These are phyloP conservation scores for Fusarium mangiferae DNA, from an alignment of 2,329 filamentous ascomycete genomes.

Conservation along the genomic window DNA sequence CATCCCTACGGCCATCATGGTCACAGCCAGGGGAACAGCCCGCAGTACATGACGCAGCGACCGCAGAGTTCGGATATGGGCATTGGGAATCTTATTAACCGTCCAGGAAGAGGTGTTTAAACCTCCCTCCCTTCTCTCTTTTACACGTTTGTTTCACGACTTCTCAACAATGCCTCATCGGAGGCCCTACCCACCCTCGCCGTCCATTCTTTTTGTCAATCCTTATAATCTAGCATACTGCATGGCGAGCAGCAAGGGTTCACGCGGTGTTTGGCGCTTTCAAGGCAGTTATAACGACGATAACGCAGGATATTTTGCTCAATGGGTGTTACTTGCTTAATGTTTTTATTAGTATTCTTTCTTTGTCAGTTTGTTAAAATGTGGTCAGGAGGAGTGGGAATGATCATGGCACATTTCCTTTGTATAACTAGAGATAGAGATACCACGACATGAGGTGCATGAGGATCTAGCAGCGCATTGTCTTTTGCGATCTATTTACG, in stretches of 20 bases:
- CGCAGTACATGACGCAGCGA: constrained; percentile 58
- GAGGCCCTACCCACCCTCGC: constrained; percentile 12
- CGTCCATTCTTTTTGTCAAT: constrained; percentile 38
- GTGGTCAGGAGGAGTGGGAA: constrained; percentile 22
- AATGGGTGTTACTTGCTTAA: constrained; percentile 26
- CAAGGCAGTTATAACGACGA: constrained; percentile 37
- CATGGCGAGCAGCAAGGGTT: constrained; percentile 37
- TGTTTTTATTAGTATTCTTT: constrained; percentile 20
- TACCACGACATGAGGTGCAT: constrained; percentile 37
- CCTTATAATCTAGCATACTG: constrained; percentile 24
- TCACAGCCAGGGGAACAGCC: constrained; percentile 54
- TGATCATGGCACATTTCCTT: constrained; percentile 33
- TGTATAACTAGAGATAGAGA: constrained; percentile 46
- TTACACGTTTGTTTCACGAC: not conserved
- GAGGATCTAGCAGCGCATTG: constrained; percentile 22
- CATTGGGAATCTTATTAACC: constrained; percentile 68
- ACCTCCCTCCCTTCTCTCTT: not conserved
- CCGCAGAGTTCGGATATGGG: constrained; percentile 70
- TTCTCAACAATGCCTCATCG: not conserved
- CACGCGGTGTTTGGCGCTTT: constrained; percentile 32
- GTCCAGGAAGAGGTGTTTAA: constrained; percentile 49
- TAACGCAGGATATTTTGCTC: constrained; percentile 18
- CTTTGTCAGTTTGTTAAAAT: constrained; percentile 25
- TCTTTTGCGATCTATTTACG: constrained; percentile 6
- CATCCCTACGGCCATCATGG: constrained; percentile 48